A percentile compares a stretch with the other conserved stretches of the same genome.
Conservation (phyloP, 495 filamentous ascomycete species). For the Trichodelitschia bisporula region DNA sequence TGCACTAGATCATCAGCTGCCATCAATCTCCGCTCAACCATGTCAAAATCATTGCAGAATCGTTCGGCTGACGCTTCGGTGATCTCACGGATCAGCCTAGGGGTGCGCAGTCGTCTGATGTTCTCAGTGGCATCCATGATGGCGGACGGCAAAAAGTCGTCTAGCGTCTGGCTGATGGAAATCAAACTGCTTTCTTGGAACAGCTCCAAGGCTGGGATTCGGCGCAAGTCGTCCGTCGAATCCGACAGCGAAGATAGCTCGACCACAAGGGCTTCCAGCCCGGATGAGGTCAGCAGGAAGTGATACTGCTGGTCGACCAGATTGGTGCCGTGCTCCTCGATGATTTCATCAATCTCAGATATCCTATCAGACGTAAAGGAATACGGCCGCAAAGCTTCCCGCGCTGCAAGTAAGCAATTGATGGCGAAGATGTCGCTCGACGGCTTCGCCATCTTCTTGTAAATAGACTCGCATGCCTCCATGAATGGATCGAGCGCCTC, state of each 20-base stretch:
- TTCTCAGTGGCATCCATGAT: conserved; percentile 76
- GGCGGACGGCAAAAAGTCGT: conserved; percentile 79
- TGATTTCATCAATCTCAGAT: conserved; percentile 20
- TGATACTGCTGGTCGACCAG: conserved; percentile 34
- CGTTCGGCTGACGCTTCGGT: conserved; percentile 63
- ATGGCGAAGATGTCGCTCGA: conserved; percentile 48
- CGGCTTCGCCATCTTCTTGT: conserved; percentile 30
- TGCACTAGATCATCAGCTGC: conserved; percentile 26
- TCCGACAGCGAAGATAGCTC: conserved; percentile 25
- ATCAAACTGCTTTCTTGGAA: no score
- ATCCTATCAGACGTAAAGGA: conserved; percentile 25
- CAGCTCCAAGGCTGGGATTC: conserved; percentile 17
- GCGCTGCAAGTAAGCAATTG: conserved; percentile 49
- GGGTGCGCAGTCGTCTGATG: conserved; percentile 43
- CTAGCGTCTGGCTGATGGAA: conserved; percentile 48
- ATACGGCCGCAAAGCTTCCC: conserved; percentile 24
- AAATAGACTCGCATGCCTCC: conserved; percentile 41
- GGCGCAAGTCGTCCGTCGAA: conserved; percentile 35
- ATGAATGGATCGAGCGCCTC: conserved; percentile 78
- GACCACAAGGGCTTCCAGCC: conserved; percentile 2
- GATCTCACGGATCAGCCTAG: conserved; percentile 42
- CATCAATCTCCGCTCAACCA: conserved; percentile 46
- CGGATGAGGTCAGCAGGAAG: conserved; percentile 47
- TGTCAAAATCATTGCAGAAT: conserved; percentile 83
- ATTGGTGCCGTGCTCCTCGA: conserved; percentile 14